These are phyloP conservation scores for Penicillium malachiteum DNA, from an alignment of 495 filamentous ascomycete genomes.

Conservation along the genomic window DNA sequence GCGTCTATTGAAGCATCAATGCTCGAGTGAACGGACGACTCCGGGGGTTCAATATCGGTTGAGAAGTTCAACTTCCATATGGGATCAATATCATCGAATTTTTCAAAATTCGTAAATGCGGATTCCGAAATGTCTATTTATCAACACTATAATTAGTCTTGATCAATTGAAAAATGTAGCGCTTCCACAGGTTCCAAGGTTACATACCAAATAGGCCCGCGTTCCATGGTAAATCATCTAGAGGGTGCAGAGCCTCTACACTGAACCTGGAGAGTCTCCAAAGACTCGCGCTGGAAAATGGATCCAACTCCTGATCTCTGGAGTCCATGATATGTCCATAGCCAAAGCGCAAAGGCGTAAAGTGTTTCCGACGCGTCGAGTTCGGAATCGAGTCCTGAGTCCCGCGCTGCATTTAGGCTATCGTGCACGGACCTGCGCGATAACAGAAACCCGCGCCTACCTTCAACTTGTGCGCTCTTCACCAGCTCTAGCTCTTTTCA, in stretches of 20 bases:
- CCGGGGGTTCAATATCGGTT: conserved; percentile 17
- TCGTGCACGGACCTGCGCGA: conserved; percentile 39
- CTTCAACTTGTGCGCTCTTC: neutral
- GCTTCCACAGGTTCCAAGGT: neutral
- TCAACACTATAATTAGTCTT: neutral
- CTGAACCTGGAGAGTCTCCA: conserved; percentile 54
- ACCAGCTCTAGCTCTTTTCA: conserved; percentile 5
- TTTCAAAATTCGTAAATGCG: conserved; percentile 23
- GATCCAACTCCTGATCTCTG: conserved; percentile 50
- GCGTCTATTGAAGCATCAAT: conserved; percentile 34
- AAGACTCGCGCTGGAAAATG: conserved; percentile 72
- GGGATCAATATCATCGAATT: conserved; percentile 24
- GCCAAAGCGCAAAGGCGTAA: conserved; percentile 7
- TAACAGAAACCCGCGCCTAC: conserved; percentile 17
- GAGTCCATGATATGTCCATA: conserved; percentile 42
- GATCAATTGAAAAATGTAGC: conserved; percentile 2
- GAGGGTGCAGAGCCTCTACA: conserved; percentile 37
- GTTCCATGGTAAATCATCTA: conserved; percentile 40
- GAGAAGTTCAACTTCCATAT: conserved; percentile 37
- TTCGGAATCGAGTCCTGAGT: conserved; percentile 18
- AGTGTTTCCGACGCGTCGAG: conserved; percentile 10
- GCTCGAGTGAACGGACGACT: conserved; percentile 21
- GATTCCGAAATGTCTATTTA: conserved; percentile 29
- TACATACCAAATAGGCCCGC: conserved; percentile 36
- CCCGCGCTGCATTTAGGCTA: conserved; percentile 9